Conservation (phyloP, 345 rosid genomes). For the Populus deltoides region DNA sequence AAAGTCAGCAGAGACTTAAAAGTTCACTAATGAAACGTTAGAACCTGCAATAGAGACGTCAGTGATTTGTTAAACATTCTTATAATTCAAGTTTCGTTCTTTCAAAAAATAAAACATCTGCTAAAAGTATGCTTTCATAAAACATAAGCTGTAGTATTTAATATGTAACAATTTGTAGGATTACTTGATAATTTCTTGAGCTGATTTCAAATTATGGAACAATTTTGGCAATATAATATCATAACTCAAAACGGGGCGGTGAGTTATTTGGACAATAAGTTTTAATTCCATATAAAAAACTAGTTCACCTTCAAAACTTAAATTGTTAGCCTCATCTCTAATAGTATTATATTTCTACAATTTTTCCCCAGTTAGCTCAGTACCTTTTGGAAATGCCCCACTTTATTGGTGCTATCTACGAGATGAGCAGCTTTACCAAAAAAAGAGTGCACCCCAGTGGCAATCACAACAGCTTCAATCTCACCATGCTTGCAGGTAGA, state of each 20-base stretch:
- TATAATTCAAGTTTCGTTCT: neutral
- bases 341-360: too few species aligned
- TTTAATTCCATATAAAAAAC: too few species aligned
- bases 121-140: neutral
- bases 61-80: neutral
- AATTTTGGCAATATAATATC: too few species aligned
- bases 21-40: neutral
- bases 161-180: neutral
- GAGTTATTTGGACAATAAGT: too few species aligned
- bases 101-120: neutral
- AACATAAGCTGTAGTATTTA: neutral
- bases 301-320: too few species aligned
- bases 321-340: too few species aligned
- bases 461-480: conserved; percentile 79
- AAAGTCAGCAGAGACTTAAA: neutral
- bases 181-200: neutral
- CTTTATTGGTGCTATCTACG: conserved; percentile 72
- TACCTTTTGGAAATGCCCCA: conserved; percentile 80
- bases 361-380: neutral
- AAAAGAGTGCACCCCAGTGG: conserved; percentile 83
- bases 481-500: conserved; percentile 92
- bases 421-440: conserved; percentile 93
- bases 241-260: too few species aligned
- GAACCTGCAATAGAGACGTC: neutral
- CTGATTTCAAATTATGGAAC: neutral